Evolutionary conservation across 331 rosid genomes (phyloP), one percentile per base, ranked within the genome.

Genomic region (Cydonia oblonga): DNA sequence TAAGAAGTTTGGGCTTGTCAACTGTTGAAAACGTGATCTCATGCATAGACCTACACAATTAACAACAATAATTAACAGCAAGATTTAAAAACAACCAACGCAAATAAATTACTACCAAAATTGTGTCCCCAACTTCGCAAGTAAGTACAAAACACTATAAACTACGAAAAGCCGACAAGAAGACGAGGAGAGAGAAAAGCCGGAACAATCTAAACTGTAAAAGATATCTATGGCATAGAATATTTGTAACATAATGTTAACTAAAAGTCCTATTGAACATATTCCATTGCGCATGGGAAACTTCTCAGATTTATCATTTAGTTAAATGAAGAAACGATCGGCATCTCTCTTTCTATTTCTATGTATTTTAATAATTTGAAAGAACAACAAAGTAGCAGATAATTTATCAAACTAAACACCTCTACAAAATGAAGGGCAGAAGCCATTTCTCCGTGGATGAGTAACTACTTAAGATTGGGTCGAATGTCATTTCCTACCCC

Each of bases 1-100:
- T 95, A 64, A 95, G 97, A 81, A 91, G 87, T 81, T 95, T 95
- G 66, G 96, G 99, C 84, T 90, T 95, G 90, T 95, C 97, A 74
- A 64, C 72, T 74, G 96, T 95, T 77, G 99, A 90, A 79, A 95
- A 91, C 61, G 99, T 95, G 78, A 95, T 91, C 90, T 95, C 99
- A 56, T 95, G 96, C 97, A 90, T 90, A 42, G 97, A 96, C 88
- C 99, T 95, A 69, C 76, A 73, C 81, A 73, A 71, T 72, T 76
- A 62, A 53, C 28, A 73, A 77, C 29, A 72, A 64, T 20, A 57
- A 66, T 80, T 56, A 76, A 70, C 61, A 75, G 59, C 51, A 2
- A 58, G n/a, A 59, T 66, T 61, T 66, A 71, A 46, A 68, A 26
- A 35, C 25, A n/a, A 2, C 54, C 64, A 32, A 56, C 4, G 9